Percentiles rank a stretch among this genome's conserved stretches.
phyloP scores from a whole-genome alignment of 1,139 yeast genomes.

The Blastobotrys proliferans region DNA sequence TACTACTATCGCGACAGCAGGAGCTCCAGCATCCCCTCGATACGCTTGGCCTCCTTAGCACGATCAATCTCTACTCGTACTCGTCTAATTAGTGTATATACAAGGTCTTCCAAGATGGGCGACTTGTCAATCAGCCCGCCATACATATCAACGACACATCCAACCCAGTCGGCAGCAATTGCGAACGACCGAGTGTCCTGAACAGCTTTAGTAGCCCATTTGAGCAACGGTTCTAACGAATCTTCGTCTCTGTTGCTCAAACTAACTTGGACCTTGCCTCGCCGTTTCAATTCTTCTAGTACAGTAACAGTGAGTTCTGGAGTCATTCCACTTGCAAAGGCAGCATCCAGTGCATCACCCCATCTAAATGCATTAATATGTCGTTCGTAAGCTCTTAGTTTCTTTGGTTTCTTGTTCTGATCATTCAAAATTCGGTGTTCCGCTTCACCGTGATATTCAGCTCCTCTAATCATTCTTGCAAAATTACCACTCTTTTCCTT shows the following conservation, averaged over 20 bases:
- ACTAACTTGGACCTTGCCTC: constrained; percentile 82
- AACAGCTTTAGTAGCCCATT: constrained; percentile 71
- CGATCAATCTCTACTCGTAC: constrained; percentile 66
- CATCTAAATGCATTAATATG: constrained; percentile 84
- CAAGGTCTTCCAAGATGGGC: constrained; percentile 72
- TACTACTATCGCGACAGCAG: constrained; percentile 37
- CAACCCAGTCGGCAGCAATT: constrained; percentile 78
- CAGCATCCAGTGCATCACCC: constrained; percentile 88
- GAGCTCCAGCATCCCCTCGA: constrained; percentile 93
- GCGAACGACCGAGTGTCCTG: constrained; percentile 77
- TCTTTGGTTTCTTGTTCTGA: constrained; percentile 36
- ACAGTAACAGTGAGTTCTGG: constrained; percentile 77
- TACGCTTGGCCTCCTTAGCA: constrained; percentile 82
- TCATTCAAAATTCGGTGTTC: constrained; percentile 71
- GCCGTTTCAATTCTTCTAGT: constrained; percentile 73
- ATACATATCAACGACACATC: constrained; percentile 76
- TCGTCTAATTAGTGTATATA: constrained; percentile 51
- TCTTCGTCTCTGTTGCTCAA: constrained; percentile 81
- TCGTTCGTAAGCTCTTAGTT: constrained; percentile 75
- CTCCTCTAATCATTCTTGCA: constrained; percentile 82
- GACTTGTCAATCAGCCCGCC: constrained; percentile 67
- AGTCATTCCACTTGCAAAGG: constrained; percentile 71
- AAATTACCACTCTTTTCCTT: constrained; percentile 47
- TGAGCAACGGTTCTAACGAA: constrained; percentile 74
- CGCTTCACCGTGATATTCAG: constrained; percentile 84